Evolutionary conservation across 1,284 basidiomycete species (phyloP), one percentile per base, ranked within the genome.

Genomic region (Entoloma clypeatum): DNA sequence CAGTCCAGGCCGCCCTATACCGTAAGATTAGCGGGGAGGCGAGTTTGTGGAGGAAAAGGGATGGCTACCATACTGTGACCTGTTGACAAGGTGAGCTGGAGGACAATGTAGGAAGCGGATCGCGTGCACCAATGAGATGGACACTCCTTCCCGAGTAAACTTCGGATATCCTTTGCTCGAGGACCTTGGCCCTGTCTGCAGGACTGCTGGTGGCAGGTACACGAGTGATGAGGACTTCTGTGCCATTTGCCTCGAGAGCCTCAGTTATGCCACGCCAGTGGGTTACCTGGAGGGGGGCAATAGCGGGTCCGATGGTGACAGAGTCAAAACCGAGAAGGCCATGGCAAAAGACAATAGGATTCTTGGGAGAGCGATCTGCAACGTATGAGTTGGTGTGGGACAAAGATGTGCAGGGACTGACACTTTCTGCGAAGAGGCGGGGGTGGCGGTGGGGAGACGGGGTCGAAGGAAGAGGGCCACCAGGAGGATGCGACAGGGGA

Each of bases 211-310:
- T 95, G 1, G 93, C 92, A 0, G 94, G 92, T 0, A 97, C 93
- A 21, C 90, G 80, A 0, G 91, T 90, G 51, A 96, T 88, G 53
- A 97, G 74, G 22, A 96, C 89, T 59, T 97, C 86, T n/a, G 78
- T 78, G 11, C 91, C 93, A 56, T 87, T 91, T 18, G 83, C 75
- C 56, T 94, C 84, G 7, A 98, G 73, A 5, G 87, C 90, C 57
- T 96, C 90, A 54, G 86, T 85, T 50, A 97, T 93, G 3, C 94
- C 94, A 26, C 93, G 77, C 94, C 94, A 98, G 61, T 98, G 92
- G 4, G 83, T 76, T 34, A 98, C 89, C 55, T 92, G 81, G 18
- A 97, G 57, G 3, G 87, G 81, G 7, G 86, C 82, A 43, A 92
- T 81, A 11, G 79, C 64, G 2, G 78, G 79, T 7, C 82, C 81